Conservation (phyloP, 345 rosid species). For the Sisymbrium altissimum region DNA sequence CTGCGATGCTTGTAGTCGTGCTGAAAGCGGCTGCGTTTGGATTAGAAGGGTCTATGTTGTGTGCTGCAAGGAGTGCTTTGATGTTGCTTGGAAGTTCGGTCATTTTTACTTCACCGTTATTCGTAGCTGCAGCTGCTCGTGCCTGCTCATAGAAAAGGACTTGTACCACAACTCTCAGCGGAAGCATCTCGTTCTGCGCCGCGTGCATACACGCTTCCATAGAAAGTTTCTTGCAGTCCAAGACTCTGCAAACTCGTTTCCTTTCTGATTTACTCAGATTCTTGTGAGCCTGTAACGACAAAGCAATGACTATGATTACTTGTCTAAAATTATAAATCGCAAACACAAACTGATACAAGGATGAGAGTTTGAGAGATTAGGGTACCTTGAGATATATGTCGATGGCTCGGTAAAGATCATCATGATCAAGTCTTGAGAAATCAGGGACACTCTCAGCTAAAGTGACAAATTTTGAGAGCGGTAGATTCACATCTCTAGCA, state of each 20-base stretch:
- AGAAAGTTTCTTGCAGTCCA: conserved; percentile 93
- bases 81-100: conserved; percentile 77
- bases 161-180: conserved; percentile 88
- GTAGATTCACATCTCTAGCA: conserved; percentile 68
- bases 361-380: background rate
- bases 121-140: conserved; percentile 53
- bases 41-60: conserved; percentile 70
- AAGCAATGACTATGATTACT: background rate
- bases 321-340: background rate
- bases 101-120: conserved; percentile 52
- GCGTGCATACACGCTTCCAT: conserved; percentile 99
- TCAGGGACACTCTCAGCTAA: conserved; percentile 80
- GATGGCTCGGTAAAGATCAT: conserved; percentile 90
- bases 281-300: conserved; percentile 59
- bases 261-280: conserved; percentile 80
- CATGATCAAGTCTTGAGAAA: conserved; percentile 83
- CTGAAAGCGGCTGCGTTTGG: conserved; percentile 54
- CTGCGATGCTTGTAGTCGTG: conserved; percentile 57
- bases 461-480: conserved; percentile 71
- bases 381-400: conserved; percentile 97
- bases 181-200: conserved; percentile 88
- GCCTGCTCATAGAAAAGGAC: conserved; percentile 97
- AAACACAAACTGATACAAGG: background rate
- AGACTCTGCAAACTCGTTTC: conserved; percentile 70
- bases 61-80: conserved; percentile 77